Evolutionary conservation across 1,284 basidiomycete genomes (phyloP), one percentile per base, ranked within the genome.

Genomic region (Lentinus polychrous): DNA sequence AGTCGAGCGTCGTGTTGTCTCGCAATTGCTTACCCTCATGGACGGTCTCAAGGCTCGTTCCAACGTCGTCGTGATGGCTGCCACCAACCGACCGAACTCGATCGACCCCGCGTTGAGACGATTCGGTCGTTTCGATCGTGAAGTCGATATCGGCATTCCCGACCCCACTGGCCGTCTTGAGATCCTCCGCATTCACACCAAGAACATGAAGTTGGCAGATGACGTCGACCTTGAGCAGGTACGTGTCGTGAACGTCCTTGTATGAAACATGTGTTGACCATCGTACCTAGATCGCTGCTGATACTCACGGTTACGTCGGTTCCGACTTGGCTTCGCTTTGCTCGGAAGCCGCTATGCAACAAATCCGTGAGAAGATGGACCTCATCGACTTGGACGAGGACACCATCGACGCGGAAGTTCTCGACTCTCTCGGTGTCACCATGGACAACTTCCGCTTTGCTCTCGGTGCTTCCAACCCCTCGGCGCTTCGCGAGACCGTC

Each of bases 371-470:
- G 72, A 96, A 97, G 81, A 94, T 95, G 92, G 91, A 94, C 60
- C 75, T 94, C 59, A 94, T 94, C 59, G 91, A 95, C 68, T 74
- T 93, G 17, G 89, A 93, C 56, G 89, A 91, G 67, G 93, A 96
- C 66, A 95, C 93, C 40, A 97, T 97, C 64, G 94, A 96, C 59
- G 94, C 94, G 14, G 94, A 97, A 69, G 93, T 97, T 5, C 85
- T 97, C 52, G 94, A 96, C 71, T 90, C 92, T 15, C 83, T 96
- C 46, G 93, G 93, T 54, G 91, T 96, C 55, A 96, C 93, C 8
- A 95, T 95, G 93, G 93, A 96, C 67, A 96, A 96, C 79, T 96
- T 96, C 91, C 87, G 93, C 51, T 95, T 94, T 67, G 93, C 93
- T 4, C 84, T 96, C 49, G 92, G 93, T 53, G 82, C 86, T 15